Percentiles rank a stretch among this genome's conserved stretches.
Conservation (phyloP, 495 filamentous ascomycete species). For the Penicillium crystallinum region DNA sequence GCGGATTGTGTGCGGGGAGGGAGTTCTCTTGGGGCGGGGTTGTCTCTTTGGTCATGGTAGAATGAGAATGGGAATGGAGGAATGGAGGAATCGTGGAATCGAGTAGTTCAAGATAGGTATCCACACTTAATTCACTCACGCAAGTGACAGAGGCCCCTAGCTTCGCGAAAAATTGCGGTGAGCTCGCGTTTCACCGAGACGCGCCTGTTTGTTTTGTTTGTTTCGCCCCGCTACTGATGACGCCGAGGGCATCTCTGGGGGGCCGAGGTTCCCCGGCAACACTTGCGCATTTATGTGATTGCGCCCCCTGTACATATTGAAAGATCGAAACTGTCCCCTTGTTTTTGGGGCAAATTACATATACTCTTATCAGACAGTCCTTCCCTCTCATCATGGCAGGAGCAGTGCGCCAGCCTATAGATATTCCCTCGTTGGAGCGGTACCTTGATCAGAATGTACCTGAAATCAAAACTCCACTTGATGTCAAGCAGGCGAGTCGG, state of each 20-base stretch:
- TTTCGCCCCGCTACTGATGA: slow-evolving; percentile 4
- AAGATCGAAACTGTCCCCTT: no score
- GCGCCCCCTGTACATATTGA: background rate
- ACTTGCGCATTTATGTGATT: background rate
- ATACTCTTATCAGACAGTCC: background rate
- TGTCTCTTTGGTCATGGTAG: slow-evolving; percentile 52
- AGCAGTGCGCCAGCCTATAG: slow-evolving; percentile 79
- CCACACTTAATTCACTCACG: background rate
- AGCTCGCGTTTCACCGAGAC: slow-evolving; percentile 32
- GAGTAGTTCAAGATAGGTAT: background rate
- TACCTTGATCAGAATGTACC: slow-evolving; percentile 74
- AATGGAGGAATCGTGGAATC: slow-evolving; percentile 1
- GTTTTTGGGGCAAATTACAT: background rate
- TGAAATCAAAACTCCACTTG: slow-evolving; percentile 71
- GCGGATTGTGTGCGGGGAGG: slow-evolving; percentile 40
- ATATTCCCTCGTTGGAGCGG: slow-evolving; percentile 66
- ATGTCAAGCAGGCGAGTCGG: slow-evolving; percentile 74
- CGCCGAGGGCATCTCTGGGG: slow-evolving; percentile 10
- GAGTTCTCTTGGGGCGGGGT: slow-evolving; percentile 28
- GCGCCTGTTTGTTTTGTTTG: slow-evolving; percentile 22
- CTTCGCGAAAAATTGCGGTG: slow-evolving; percentile 20
- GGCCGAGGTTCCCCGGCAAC: slow-evolving; percentile 28
- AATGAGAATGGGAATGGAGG: background rate
- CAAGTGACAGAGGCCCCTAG: slow-evolving; percentile 1
- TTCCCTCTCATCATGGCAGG: slow-evolving; percentile 65